Conservation (phyloP, 164 flowering plant species). For the Vitis amurensis region DNA sequence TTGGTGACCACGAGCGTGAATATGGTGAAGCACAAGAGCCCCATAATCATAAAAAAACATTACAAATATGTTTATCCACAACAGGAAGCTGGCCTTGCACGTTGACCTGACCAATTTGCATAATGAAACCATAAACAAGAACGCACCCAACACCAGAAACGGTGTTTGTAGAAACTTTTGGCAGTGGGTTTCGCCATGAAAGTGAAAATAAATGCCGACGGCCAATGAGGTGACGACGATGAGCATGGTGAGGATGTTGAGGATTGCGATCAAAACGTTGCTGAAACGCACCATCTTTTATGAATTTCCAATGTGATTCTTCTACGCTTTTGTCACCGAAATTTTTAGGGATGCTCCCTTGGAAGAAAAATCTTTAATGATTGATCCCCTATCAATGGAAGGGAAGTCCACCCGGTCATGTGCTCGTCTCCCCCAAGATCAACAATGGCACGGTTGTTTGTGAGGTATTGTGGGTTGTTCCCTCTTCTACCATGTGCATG, state of each 20-base stretch:
- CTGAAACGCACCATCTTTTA: constrained; percentile 40
- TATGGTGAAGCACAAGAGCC: constrained; percentile 37
- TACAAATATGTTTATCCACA: constrained; percentile 42
- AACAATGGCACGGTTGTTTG: too few relatives aligned
- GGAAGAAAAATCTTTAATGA: too few relatives aligned
- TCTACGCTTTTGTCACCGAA: too few relatives aligned
- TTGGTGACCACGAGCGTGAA: constrained; percentile 57
- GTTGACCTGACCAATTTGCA: constrained; percentile 48
- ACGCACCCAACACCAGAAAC: constrained; percentile 30
- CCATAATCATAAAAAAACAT: constrained; percentile 35
- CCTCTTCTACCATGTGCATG: too few relatives aligned
- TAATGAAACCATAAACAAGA: constrained; percentile 29
- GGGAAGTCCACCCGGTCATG: too few relatives aligned
- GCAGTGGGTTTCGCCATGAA: constrained; percentile 30
- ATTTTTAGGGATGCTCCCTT: too few relatives aligned
- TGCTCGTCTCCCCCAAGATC: too few relatives aligned
- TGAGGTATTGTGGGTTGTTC: too few relatives aligned
- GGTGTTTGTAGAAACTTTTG: constrained; percentile 35
- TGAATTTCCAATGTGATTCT: not conserved
- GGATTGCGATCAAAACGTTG: constrained; percentile 35
- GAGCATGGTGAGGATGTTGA: constrained; percentile 34
- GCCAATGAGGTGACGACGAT: constrained; percentile 24
- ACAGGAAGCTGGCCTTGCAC: constrained; percentile 21
- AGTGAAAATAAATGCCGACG: not conserved
- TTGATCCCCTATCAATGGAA: too few relatives aligned